Conservation (phyloP, 441 rosid species). For the Gossypium davidsonii region DNA sequence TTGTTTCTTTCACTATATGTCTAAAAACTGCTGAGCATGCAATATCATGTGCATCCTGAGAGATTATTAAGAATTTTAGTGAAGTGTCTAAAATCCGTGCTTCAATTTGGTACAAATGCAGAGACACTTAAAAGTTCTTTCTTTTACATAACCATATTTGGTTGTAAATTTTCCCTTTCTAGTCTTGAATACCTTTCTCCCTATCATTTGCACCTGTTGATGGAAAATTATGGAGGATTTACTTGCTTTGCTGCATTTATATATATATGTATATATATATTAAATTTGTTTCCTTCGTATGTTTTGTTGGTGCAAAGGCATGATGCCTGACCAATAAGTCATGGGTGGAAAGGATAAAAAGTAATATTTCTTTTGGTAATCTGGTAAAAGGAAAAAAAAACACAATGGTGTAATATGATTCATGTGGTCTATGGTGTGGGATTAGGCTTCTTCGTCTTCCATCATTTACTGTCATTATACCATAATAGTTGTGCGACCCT, state of each 20-base stretch:
- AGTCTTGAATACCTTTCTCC: background rate
- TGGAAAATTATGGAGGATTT: background rate
- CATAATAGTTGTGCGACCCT: background rate
- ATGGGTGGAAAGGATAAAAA: background rate
- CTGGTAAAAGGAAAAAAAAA: background rate
- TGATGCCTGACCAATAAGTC: background rate
- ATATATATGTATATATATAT: background rate
- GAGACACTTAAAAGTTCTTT: background rate
- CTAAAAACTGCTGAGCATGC: background rate
- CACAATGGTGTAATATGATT: background rate
- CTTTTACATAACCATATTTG: background rate
- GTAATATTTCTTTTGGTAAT: background rate
- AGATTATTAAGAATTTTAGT: background rate
- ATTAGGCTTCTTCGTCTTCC: background rate
- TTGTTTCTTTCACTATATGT: background rate
- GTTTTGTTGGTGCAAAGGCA: background rate
- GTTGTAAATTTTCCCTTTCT: background rate
- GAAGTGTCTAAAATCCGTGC: background rate
- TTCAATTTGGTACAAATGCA: background rate
- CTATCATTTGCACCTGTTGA: slow-evolving; percentile 1
- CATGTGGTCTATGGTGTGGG: background rate
- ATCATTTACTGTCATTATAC: background rate
- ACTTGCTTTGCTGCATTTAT: background rate
- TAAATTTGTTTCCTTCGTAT: background rate
- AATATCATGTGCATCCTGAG: background rate